Base-by-base conservation (phyloP, 306 rosid species). In the Cucurbita moschata region DNA sequence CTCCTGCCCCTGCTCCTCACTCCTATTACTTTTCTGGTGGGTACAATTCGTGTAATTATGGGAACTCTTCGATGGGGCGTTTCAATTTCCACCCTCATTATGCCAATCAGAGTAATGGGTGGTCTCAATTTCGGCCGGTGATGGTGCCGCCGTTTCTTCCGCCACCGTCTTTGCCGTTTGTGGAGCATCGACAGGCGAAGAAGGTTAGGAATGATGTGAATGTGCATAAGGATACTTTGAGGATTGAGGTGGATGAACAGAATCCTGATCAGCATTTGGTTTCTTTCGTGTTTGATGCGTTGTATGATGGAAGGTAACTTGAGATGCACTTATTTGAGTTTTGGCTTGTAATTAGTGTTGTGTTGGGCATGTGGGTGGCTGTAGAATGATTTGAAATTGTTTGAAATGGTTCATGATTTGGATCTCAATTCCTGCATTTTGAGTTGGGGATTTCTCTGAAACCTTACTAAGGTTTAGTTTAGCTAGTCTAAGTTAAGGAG, bases 221-320 rank as follows among this genome's bases (percentile, higher is more conserved):
- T 71, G 88, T 93, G 51, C 94, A 80, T 61, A 93, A 93, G 77
- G 90, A 83, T 64, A 88, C 97, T 18, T 40, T 93, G 80, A 62
- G 78, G 49, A 63, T 93, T 0, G 86, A 87, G 74, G 40, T 85
- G 19, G 97, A 93, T 73, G 82, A 82, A 12, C 83, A 60, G 11
- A 79, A 87, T 68, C 91, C 94, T 38, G 90, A 88, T 86, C 90
- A 83, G 0, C 83, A 85, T 61, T 84, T 93, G 64, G 78, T 90
- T 21, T 88, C 96, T 3, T 90, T 93, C 71, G 90, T 88, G 78
- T 93, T 93, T 10, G 97, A 93, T 69, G 97, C 96, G 43, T 21
- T 88, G 37, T 87, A 77, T 76, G 96, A 86, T 84, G 96, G 96
- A 40, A 87, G 96, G 98, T 89, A 58, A 76, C 23, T 76, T 76